Evolutionary conservation across 352 stramenopile species (phyloP), one percentile per base, ranked within the genome.

Genomic region (Phytophthora pini): DNA sequence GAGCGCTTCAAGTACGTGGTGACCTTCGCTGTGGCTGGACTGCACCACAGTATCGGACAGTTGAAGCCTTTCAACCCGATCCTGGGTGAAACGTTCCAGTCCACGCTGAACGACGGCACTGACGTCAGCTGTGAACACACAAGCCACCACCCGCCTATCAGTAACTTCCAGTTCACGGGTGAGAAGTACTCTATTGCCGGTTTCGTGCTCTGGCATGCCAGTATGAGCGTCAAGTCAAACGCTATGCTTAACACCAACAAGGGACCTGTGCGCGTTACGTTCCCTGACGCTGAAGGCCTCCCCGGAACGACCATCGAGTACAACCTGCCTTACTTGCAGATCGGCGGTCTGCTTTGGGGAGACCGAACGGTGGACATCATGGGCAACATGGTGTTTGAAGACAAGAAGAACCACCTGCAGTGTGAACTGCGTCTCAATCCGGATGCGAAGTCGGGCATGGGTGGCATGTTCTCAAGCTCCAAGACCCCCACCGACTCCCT

Each of bases 1-100:
- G 87, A 95, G 64, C 83, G 87, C 3, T 84, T 95, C 50, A 95
- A 95, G 67, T 77, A 89, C 58, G 85, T 93, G 9, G 84, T 95
- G 61, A 76, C 78, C 32, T 93, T 91, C 53, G 84, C 84, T 0
- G 80, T 95, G 29, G 84, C 87, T 7, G 87, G 87, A 0, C 69
- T 93, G 67, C 87, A 95, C 49, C 84, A 92, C 70, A 84, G 82
- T 51, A 86, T 93, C 20, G 85, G 87, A 4, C 85, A 93, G 60
- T 62, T 95, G 31, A 95, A 95, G 72, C 87, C 87, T 11, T 95
- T 95, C 65, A 95, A 93, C 58, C 87, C 87, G 32, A 95, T 95
- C 29, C 56, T 95, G 22, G 87, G 87, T 12, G 87, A 95, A 56
- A 95, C 87, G 17, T 93, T 80, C 45, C 84, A 95, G 62, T 80